Evolutionary conservation across 768 basidiomycete genomes (phyloP), one percentile per base, ranked within the genome.

Genomic region (Clitopilus hobsonii): DNA sequence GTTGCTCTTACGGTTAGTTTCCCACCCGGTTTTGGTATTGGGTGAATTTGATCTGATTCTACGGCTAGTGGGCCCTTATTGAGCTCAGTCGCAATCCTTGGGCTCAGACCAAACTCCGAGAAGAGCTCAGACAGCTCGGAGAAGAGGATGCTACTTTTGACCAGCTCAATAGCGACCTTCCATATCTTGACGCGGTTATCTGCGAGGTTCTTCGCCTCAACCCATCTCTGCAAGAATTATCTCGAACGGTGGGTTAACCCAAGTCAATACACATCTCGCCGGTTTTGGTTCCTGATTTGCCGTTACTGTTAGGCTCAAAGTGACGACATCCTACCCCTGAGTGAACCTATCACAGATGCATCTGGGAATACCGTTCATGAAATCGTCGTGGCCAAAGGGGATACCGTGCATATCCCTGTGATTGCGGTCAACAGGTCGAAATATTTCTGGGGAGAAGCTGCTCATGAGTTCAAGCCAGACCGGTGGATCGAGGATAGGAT

Each of bases 281-380:
- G 7, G 6, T 28, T 32, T 16, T 14, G 52, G 58, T 18, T 22
- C 26, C 14, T 7, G 5, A n/a, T 18, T 18, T n/a, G 36, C 32
- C 38, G 16, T 8, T 22, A n/a, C n/a, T n/a, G n/a, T 5, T 56
- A 83, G 75, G 77, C 80, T 0, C 61, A 67, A 0, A 66, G 74
- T 53, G 85, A 88, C 61, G 80, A 85, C 54, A 63, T 83, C 1
- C 74, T 89, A 13, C 86, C 85, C 0, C 72, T 88, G n/a, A 73
- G 71, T 13, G 61, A 63, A 1, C 83, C 84, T 3, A 60, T 86
- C 18, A 65, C 60, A 10, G 78, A 77, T 0, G 57, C 65, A 0
- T 65, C 75, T 0, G 82, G 82, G 0, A 61, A 70, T 38, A 57
- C 61, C 0, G 68, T 79, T 14, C 63, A 70, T 18, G 69, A 66